Evolutionary conservation across 2,329 filamentous ascomycete species (phyloP).

Genomic region (Aspergillus novoparasiticus): DNA sequence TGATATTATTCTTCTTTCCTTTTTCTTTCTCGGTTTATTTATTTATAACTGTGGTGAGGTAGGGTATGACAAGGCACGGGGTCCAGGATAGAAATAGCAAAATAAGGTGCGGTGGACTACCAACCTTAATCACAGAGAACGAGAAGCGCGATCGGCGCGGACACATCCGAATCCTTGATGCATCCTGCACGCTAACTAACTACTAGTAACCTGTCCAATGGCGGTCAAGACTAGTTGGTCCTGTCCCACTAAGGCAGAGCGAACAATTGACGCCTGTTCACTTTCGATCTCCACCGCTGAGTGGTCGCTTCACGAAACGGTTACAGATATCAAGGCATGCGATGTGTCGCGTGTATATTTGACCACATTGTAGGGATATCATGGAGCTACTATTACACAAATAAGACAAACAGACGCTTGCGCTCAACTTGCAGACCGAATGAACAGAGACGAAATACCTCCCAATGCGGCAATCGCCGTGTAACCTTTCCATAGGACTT

Average conservation of each 20-base stretch:
- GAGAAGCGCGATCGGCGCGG: not conserved
- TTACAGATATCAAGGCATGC: not conserved
- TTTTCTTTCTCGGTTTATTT: not conserved
- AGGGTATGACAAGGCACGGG: not conserved
- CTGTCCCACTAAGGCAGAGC: not conserved
- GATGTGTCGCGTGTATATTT: constrained; percentile 1
- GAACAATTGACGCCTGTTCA: not conserved
- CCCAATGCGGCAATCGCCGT: constrained; percentile 31
- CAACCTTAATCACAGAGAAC: not conserved
- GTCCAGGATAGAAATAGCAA: not conserved
- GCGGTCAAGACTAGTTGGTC: not conserved
- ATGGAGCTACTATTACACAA: not conserved
- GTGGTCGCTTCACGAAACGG: not conserved
- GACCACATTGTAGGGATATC: not conserved
- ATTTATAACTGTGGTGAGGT: not conserved
- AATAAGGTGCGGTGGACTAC: not conserved
- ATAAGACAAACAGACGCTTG: not conserved
- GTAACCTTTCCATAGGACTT: constrained; percentile 30
- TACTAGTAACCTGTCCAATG: not conserved
- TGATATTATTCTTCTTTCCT: too few relatives aligned
- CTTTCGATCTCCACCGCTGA: not conserved
- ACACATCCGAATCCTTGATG: constrained; percentile 1
- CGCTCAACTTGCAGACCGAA: not conserved
- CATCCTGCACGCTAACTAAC: not conserved
- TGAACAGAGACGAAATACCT: constrained; percentile 11